phyloP scores from a whole-genome alignment of 441 rosid species.

The Gossypium aridum region DNA sequence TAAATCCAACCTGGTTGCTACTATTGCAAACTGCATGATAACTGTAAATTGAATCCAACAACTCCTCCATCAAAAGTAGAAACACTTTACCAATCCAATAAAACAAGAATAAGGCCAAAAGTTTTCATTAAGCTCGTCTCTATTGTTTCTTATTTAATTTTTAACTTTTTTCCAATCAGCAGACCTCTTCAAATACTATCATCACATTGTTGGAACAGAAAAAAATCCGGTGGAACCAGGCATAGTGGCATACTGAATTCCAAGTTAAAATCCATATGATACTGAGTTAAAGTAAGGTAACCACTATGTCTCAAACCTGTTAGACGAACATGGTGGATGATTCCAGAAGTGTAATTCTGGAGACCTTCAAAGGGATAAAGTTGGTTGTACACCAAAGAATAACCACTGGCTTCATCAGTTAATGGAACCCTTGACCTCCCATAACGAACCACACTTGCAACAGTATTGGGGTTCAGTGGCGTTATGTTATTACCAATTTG shows the following conservation, averaged over 20 bases:
- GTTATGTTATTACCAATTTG: slow-evolving; percentile 41
- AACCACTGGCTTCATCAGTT: slow-evolving; percentile 32
- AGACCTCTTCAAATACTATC: not conserved
- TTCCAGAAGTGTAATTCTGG: slow-evolving; percentile 56
- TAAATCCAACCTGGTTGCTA: not conserved
- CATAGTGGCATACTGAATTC: not conserved
- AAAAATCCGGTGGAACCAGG: not conserved
- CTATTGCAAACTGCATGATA: not conserved
- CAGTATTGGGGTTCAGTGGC: slow-evolving; percentile 33
- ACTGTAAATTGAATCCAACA: not conserved
- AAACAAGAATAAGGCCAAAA: slow-evolving; percentile 3
- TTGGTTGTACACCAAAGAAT: slow-evolving; percentile 45
- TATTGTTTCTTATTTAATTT: not conserved
- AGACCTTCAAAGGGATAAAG: slow-evolving; percentile 51
- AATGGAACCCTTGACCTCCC: slow-evolving; percentile 18
- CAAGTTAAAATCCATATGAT: not conserved
- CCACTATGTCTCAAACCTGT: slow-evolving; percentile 13
- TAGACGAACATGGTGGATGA: slow-evolving; percentile 58
- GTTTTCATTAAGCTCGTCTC: not conserved
- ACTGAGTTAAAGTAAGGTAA: not conserved
- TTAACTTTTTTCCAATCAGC: not conserved
- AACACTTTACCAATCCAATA: not conserved
- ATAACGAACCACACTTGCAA: slow-evolving; percentile 42
- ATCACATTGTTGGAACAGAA: not conserved
- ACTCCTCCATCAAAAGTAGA: not conserved